Evolutionary conservation across 2,329 filamentous ascomycete genomes (phyloP).

Genomic region (Pyrenochaeta sp.): DNA sequence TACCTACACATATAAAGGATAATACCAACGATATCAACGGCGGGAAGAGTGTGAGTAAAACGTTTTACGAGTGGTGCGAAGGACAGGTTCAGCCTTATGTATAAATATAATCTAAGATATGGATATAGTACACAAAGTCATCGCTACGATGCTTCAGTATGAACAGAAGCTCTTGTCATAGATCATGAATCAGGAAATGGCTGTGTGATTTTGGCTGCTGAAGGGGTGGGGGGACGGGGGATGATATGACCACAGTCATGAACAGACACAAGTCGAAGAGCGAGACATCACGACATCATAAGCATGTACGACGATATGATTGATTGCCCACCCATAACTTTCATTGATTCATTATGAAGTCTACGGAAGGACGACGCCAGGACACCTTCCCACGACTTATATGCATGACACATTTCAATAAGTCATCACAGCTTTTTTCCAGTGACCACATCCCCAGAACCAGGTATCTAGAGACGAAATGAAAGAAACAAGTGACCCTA

Average conservation of each 20-base stretch:
- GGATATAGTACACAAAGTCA: neutral
- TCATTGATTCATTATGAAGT: slow-evolving; percentile 50
- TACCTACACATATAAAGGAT: slow-evolving; percentile 16
- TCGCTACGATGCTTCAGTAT: too few species aligned
- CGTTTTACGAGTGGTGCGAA: slow-evolving; percentile 25
- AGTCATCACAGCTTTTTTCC: slow-evolving; percentile 47
- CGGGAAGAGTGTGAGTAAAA: slow-evolving; percentile 11
- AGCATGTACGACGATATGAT: slow-evolving; percentile 2
- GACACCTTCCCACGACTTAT: slow-evolving; percentile 41
- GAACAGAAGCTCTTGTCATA: too few species aligned
- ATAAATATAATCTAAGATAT: neutral
- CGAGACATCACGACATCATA: slow-evolving; percentile 6
- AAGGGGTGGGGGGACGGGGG: too few species aligned
- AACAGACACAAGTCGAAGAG: too few species aligned
- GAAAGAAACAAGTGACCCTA: slow-evolving; percentile 43
- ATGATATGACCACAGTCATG: too few species aligned
- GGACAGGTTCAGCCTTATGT: slow-evolving; percentile 1
- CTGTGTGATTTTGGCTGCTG: too few species aligned
- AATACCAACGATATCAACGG: slow-evolving; percentile 2
- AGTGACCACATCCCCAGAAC: slow-evolving; percentile 49
- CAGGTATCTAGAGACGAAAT: slow-evolving; percentile 42
- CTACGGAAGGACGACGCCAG: slow-evolving; percentile 50
- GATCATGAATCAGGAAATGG: too few species aligned
- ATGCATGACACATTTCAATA: slow-evolving; percentile 47
- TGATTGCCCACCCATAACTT: slow-evolving; percentile 43